A percentile compares a stretch with the other conserved stretches of the same genome.
phyloP scores from a whole-genome alignment of 31 red algal species.

The Odonthalia washingtoniensis region DNA sequence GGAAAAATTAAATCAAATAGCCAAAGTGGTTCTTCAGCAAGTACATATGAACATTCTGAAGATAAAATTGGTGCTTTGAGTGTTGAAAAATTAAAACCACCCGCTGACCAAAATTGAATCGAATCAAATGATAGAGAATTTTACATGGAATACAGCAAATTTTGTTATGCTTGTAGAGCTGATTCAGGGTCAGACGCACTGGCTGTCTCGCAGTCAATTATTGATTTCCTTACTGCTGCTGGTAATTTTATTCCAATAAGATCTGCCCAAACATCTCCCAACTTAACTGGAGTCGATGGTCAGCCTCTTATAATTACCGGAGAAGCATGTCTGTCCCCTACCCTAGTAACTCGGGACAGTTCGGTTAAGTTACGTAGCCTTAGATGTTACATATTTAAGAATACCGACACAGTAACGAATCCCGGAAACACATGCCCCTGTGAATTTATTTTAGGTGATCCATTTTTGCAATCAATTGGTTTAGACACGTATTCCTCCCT shows the following conservation, averaged over 20 bases:
- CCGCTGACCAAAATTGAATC: too few species aligned
- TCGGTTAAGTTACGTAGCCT: constrained; percentile 28
- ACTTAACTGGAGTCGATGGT: constrained; percentile 23
- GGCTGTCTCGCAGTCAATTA: constrained; percentile 44
- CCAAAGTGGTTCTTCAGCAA: too few species aligned
- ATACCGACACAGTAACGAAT: background rate
- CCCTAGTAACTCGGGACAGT: constrained; percentile 26
- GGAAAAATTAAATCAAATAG: too few species aligned
- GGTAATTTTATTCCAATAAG: constrained; percentile 5
- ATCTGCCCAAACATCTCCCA: background rate
- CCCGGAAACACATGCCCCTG: background rate
- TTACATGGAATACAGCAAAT: too few species aligned
- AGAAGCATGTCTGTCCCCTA: constrained; percentile 17
- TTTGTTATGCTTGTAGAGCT: constrained; percentile 46
- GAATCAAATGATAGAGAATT: too few species aligned
- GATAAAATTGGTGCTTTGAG: constrained; percentile 33
- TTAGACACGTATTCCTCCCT: constrained; percentile 39
- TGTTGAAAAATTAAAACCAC: background rate
- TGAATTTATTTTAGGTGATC: constrained; percentile 37
- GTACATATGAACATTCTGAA: too few species aligned
- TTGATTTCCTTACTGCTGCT: constrained; percentile 26
- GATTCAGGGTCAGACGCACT: constrained; percentile 49
- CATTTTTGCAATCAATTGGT: constrained; percentile 12
- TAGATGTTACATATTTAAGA: constrained; percentile 1
- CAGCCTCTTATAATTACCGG: background rate